Base-by-base conservation (phyloP, 2,329 filamentous ascomycete species). In the Pseudopyricularia cyperi region DNA sequence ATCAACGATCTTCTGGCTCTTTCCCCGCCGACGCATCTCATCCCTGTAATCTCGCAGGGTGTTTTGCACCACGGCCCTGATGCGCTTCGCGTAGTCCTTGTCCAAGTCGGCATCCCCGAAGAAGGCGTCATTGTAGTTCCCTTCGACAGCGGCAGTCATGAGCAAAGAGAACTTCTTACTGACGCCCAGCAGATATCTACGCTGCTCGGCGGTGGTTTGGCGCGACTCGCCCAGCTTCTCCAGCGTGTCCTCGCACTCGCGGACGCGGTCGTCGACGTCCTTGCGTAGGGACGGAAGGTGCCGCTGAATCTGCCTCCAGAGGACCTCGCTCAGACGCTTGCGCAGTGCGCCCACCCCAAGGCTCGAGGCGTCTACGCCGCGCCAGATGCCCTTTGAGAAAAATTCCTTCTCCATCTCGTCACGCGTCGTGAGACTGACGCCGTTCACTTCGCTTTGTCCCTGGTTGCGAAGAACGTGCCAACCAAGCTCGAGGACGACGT, bases 21-120 rank as follows among this genome's bases (percentile, higher is more conserved):
- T 68, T 0, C 79, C 77, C 1, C 59, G 52, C 0, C 57, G 47
- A 0, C 60, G 58, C 62, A 82, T 73, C 1, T 64, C 52, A 0
- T 66, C 55, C 0, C 72, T 65, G 55, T 83, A 83, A 0, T 66
- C 61, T 0, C 62, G 52, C 46, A 75, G 72, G 2, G 71, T 60
- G 34, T 75, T 71, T 51, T 81, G 77, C 1, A 81, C 65, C 0
- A 75, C 66, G 0, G 79, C 77, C 0, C 79, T 70, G 4, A 84
- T 65, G 0, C 77, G 70, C 35, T 66, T 71, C 0, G 59, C 47
- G 32, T 71, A 70, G 1, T 66, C 68, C 1, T 55, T 19, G 1
- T 56, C 48, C 0, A 62, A 60, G 4, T 51, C 46, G 8, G 52
- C 12, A 7, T 14, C 47, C 2, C 51, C 52, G 17, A 60, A 60